Evolutionary conservation across 176 grass and related monocot genomes (phyloP).

Genomic region (Poa pratensis): DNA sequence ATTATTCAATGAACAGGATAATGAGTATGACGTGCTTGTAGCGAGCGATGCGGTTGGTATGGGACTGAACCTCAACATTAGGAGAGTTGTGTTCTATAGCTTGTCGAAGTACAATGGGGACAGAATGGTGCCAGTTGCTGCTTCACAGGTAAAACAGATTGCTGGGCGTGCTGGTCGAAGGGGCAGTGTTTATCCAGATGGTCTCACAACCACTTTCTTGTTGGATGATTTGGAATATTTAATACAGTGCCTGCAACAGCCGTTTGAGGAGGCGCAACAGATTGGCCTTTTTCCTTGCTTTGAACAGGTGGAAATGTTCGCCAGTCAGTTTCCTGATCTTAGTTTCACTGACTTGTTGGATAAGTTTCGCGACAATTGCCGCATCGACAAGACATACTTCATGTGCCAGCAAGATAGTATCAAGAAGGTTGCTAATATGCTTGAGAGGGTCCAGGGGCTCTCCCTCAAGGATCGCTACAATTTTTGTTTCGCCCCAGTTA

Average conservation of each 20-base stretch:
- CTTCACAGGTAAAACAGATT: slow-evolving; percentile 97
- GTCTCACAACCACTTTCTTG: slow-evolving; percentile 82
- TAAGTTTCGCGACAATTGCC: slow-evolving; percentile 84
- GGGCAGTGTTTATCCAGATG: slow-evolving; percentile 89
- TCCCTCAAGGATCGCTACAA: slow-evolving; percentile 90
- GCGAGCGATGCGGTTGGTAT: slow-evolving; percentile 94
- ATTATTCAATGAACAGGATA: slow-evolving; percentile 87
- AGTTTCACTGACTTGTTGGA: slow-evolving; percentile 72
- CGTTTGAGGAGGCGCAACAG: slow-evolving; percentile 74
- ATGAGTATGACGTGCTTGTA: slow-evolving; percentile 86
- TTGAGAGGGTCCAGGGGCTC: slow-evolving; percentile 77
- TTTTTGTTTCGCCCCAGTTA: slow-evolving; percentile 91
- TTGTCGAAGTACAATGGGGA: slow-evolving; percentile 85
- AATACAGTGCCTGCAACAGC: slow-evolving; percentile 89
- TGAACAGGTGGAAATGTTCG: slow-evolving; percentile 95
- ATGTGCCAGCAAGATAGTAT: slow-evolving; percentile 77
- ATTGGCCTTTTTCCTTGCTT: slow-evolving; percentile 90
- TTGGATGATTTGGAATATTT: slow-evolving; percentile 89
- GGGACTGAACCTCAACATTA: slow-evolving; percentile 97
- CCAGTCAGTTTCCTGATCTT: slow-evolving; percentile 63
- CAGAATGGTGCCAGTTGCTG: slow-evolving; percentile 71
- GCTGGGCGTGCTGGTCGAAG: slow-evolving; percentile 88
- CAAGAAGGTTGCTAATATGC: slow-evolving; percentile 97
- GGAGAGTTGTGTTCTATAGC: slow-evolving; percentile 83
- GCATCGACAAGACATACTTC: slow-evolving; percentile 77